Conservation (phyloP, 768 basidiomycete genomes). For the Termitomyces sp. region DNA sequence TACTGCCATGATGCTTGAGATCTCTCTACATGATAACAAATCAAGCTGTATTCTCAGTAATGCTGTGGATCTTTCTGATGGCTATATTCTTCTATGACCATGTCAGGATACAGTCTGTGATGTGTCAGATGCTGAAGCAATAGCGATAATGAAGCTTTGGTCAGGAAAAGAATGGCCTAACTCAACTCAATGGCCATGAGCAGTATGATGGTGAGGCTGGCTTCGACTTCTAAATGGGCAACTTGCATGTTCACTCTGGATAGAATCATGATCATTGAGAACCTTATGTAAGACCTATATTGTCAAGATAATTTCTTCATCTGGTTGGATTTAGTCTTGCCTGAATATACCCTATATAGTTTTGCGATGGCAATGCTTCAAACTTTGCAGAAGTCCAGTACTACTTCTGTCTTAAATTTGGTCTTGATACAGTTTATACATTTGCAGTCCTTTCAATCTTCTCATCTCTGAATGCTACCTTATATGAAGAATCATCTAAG, state of each 20-base stretch:
- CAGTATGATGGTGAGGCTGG: slow-evolving; percentile 16
- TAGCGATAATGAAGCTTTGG: too few species aligned
- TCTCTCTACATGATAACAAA: too few species aligned
- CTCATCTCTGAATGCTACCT: background rate
- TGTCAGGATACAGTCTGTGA: too few species aligned
- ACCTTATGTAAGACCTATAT: background rate
- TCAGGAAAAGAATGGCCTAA: too few species aligned
- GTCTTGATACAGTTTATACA: background rate
- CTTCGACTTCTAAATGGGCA: slow-evolving; percentile 9
- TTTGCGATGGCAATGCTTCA: background rate
- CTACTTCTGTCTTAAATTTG: too few species aligned
- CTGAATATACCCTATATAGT: too few species aligned
- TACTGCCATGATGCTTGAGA: background rate
- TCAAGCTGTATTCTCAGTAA: too few species aligned
- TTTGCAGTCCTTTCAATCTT: slow-evolving; percentile 3
- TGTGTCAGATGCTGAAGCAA: too few species aligned
- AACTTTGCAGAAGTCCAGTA: too few species aligned
- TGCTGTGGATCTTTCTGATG: too few species aligned
- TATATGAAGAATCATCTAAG: background rate
- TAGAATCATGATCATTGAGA: slow-evolving; percentile 1
- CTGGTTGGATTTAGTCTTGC: too few species aligned
- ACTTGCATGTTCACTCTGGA: slow-evolving; percentile 18
- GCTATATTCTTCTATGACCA: too few species aligned
- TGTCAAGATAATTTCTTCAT: background rate
- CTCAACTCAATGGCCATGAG: background rate